Conservation (phyloP, 352 stramenopile genomes). For the Globisporangium splendens region DNA sequence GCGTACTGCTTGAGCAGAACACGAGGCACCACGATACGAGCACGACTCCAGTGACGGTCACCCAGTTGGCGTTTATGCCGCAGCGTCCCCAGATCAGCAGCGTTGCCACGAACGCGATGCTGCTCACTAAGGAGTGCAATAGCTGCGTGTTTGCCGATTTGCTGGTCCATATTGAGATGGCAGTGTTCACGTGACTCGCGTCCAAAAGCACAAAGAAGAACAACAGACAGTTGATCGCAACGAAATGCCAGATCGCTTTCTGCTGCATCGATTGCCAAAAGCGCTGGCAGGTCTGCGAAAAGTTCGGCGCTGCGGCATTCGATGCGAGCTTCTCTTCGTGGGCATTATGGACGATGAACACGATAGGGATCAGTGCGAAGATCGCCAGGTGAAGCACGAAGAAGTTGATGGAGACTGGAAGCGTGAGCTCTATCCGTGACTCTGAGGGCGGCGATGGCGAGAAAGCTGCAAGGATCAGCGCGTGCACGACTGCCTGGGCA, state of each 20-base stretch:
- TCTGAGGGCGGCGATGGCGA: background rate
- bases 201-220: constrained; percentile 41
- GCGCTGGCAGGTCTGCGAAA: constrained; percentile 15
- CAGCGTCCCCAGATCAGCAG: constrained; percentile 21
- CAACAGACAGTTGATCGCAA: constrained; percentile 38
- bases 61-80: constrained; percentile 25
- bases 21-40: constrained; percentile 14
- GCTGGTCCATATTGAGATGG: constrained; percentile 21
- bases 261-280: constrained; percentile 30
- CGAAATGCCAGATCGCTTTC: constrained; percentile 41
- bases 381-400: constrained; percentile 28
- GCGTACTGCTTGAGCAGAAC: constrained; percentile 9
- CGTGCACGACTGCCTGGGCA: constrained; percentile 19
- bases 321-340: constrained; percentile 14
- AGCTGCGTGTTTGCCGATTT: constrained; percentile 12
- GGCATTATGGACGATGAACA: constrained; percentile 24
- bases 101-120: constrained; percentile 17
- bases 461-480: constrained; percentile 16
- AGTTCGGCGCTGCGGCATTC: background rate
- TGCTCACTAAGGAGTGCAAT: constrained; percentile 17
- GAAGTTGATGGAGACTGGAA: constrained; percentile 15
- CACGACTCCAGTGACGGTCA: constrained; percentile 9
- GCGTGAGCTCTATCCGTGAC: constrained; percentile 7
- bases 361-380: constrained; percentile 26
- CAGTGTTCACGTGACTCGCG: constrained; percentile 13